phyloP scores from a whole-genome alignment of 352 stramenopile species.

The Phytophthora syringae region DNA sequence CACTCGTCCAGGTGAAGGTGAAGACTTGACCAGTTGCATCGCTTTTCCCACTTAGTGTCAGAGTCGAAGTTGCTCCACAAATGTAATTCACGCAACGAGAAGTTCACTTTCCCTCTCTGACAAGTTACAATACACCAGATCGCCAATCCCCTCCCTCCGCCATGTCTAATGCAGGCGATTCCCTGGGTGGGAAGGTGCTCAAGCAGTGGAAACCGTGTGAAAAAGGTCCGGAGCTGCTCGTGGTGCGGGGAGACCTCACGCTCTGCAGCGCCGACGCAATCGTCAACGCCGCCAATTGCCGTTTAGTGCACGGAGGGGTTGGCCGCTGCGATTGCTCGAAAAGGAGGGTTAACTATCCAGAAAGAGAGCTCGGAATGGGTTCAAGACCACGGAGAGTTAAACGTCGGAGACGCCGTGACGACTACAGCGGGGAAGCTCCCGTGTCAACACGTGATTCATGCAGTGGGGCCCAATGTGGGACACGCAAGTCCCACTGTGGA shows the following conservation, averaged over 20 bases:
- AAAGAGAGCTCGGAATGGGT: conserved; percentile 43
- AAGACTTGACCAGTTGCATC: background rate
- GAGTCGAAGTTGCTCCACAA: no score
- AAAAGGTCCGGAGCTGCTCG: conserved; percentile 26
- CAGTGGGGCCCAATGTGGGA: conserved; percentile 41
- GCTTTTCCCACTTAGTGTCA: no score
- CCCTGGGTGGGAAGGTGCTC: conserved; percentile 17
- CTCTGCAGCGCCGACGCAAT: conserved; percentile 44
- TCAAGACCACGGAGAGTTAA: conserved; percentile 22
- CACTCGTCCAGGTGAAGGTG: conserved; percentile 25
- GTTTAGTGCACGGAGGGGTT: conserved; percentile 45
- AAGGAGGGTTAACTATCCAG: conserved; percentile 40
- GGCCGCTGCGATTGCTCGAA: conserved; percentile 38
- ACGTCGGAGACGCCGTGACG: conserved; percentile 42
- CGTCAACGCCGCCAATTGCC: conserved; percentile 51
- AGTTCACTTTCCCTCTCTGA: no score
- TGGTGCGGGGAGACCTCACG: conserved; percentile 53
- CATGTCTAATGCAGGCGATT: background rate
- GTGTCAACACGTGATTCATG: conserved; percentile 54
- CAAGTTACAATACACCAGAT: no score
- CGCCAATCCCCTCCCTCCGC: no score
- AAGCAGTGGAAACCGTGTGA: conserved; percentile 15
- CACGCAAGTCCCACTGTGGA: conserved; percentile 22
- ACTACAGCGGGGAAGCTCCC: conserved; percentile 41
- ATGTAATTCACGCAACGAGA: no score